Conservation (phyloP, 495 filamentous ascomycete species). For the Annulohypoxylon bovei region DNA sequence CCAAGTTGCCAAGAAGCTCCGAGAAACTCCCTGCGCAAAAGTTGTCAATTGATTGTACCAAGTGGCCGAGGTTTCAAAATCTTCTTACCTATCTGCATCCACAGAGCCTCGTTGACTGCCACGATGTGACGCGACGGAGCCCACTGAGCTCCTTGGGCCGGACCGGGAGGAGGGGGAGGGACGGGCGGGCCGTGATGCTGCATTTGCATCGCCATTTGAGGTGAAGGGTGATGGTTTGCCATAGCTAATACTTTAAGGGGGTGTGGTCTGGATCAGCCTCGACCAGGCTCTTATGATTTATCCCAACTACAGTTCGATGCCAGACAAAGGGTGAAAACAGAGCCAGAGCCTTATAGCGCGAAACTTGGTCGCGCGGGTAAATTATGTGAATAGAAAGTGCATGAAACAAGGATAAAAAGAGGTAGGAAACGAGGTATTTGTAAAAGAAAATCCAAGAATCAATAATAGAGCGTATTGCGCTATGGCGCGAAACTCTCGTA, state of each 20-base stretch:
- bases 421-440: neutral
- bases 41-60: conserved; percentile 29
- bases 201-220: conserved; percentile 66
- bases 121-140: conserved; percentile 58
- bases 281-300: conserved; percentile 4
- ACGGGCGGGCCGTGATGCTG: conserved; percentile 63
- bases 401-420: conserved; percentile 1
- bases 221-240: conserved; percentile 67
- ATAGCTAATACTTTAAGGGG: conserved; percentile 43
- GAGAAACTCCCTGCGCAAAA: conserved; percentile 74
- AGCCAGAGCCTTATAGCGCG: conserved; percentile 12
- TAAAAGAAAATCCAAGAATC: conserved; percentile 1
- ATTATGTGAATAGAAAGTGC: conserved; percentile 16
- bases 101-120: conserved; percentile 82
- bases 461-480: neutral
- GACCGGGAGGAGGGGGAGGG: conserved; percentile 48
- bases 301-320: conserved; percentile 10
- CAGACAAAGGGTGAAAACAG: neutral
- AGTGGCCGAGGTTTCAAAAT: neutral
- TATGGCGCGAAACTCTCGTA: neutral
- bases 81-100: conserved; percentile 88
- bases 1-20: conserved; percentile 88
- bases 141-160: conserved; percentile 46
- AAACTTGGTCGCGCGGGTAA: conserved; percentile 9
- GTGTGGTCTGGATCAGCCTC: conserved; percentile 12